Evolutionary conservation across 495 filamentous ascomycete genomes (phyloP).

Genomic region (Penicillium coprophilum): DNA sequence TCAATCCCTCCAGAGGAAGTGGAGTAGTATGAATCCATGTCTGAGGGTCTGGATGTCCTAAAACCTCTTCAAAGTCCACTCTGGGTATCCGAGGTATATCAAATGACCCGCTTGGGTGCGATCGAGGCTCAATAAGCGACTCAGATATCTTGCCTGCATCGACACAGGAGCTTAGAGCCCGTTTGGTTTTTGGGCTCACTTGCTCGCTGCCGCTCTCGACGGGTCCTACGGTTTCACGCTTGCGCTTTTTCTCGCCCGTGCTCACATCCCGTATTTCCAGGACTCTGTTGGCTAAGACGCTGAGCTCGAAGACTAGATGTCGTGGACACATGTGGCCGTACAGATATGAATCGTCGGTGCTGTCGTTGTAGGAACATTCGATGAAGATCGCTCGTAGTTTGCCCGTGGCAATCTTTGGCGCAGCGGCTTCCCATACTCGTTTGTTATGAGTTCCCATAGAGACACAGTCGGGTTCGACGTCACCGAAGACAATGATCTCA

Average conservation of each 20-base stretch:
- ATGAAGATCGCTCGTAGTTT: conserved; percentile 80
- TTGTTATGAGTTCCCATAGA: conserved; percentile 77
- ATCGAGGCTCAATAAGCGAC: not conserved
- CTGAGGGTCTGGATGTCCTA: conserved; percentile 15
- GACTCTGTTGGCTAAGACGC: conserved; percentile 67
- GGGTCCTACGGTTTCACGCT: conserved; percentile 20
- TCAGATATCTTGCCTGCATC: conserved; percentile 9
- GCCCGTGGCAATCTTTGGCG: conserved; percentile 70
- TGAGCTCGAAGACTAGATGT: conserved; percentile 75
- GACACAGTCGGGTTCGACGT: conserved; percentile 88
- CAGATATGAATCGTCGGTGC: conserved; percentile 67
- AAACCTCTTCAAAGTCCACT: conserved; percentile 13
- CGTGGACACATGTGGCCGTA: conserved; percentile 87
- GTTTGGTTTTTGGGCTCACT: conserved; percentile 32
- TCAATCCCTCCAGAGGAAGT: conserved; percentile 52
- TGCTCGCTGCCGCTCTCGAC: conserved; percentile 8
- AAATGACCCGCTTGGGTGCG: not conserved
- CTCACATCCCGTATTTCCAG: conserved; percentile 22
- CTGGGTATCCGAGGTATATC: conserved; percentile 7
- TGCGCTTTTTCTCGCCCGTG: conserved; percentile 31
- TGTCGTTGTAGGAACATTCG: conserved; percentile 88
- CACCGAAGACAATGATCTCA: conserved; percentile 90
- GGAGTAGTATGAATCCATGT: conserved; percentile 25
- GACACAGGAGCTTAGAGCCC: conserved; percentile 9
- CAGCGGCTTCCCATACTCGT: conserved; percentile 80